Evolutionary conservation across 2,329 filamentous ascomycete genomes (phyloP).

Genomic region (Alternaria sp.): DNA sequence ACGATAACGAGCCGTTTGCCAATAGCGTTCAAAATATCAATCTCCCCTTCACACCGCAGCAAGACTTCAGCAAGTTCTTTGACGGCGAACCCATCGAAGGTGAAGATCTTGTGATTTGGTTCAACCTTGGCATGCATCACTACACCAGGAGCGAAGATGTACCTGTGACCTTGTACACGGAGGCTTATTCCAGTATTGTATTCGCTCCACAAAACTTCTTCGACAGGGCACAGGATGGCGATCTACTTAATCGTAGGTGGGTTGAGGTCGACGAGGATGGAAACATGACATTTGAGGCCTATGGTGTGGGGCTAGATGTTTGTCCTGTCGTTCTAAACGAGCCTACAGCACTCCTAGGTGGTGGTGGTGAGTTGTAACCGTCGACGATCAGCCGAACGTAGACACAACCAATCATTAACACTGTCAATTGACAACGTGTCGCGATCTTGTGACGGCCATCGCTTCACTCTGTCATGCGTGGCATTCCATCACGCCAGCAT

Average conservation of each 20-base stretch:
- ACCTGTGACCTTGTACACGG: slow-evolving; percentile 1
- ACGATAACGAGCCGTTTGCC: slow-evolving; percentile 54
- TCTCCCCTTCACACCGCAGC: slow-evolving; percentile 49
- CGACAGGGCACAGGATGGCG: slow-evolving; percentile 4
- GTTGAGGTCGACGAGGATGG: slow-evolving; percentile 6
- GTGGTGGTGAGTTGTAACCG: not conserved
- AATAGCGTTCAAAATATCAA: slow-evolving; percentile 47
- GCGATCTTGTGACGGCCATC: not conserved
- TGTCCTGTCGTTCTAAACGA: slow-evolving; percentile 10
- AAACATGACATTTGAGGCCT: slow-evolving; percentile 10
- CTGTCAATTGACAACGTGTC: not conserved
- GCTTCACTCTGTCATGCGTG: not conserved
- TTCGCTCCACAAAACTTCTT: slow-evolving; percentile 9
- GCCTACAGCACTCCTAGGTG: slow-evolving; percentile 7
- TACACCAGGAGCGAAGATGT: slow-evolving; percentile 14
- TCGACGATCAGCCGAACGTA: not conserved
- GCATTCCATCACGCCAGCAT: not conserved
- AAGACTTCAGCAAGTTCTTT: slow-evolving; percentile 60
- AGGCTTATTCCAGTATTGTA: slow-evolving; percentile 1
- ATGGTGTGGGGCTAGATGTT: slow-evolving; percentile 11
- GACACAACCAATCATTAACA: not conserved
- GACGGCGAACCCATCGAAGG: slow-evolving; percentile 53
- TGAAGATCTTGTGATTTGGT: slow-evolving; percentile 54
- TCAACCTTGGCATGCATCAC: slow-evolving; percentile 59
- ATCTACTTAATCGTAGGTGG: slow-evolving; percentile 18